phyloP scores from a whole-genome alignment of 1,139 yeast species.

The Citeromyces hawaiiensis region DNA sequence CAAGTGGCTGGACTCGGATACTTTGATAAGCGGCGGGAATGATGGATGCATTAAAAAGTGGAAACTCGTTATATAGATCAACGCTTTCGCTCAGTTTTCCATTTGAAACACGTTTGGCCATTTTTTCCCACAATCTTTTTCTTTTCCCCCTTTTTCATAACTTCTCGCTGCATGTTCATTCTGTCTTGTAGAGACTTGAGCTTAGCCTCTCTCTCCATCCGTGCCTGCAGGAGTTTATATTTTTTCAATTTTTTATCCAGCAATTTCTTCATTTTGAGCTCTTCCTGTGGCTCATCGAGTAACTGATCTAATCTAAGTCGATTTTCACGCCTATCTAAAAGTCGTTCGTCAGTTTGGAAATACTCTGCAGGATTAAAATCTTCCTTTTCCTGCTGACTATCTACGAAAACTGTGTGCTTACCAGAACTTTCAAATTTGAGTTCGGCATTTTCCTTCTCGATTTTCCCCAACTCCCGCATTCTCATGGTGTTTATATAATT shows the following conservation, averaged over 20 bases:
- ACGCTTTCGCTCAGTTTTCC: slow-evolving; percentile 79
- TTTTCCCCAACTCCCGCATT: slow-evolving; percentile 51
- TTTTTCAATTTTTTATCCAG: slow-evolving; percentile 47
- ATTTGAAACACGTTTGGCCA: slow-evolving; percentile 66
- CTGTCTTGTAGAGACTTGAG: slow-evolving; percentile 55
- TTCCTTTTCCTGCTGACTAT: slow-evolving; percentile 38
- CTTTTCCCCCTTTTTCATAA: slow-evolving; percentile 83
- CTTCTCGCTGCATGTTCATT: slow-evolving; percentile 68
- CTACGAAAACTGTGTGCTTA: slow-evolving; percentile 79
- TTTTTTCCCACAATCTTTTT: slow-evolving; percentile 53
- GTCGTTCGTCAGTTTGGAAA: slow-evolving; percentile 57
- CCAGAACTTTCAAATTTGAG: slow-evolving; percentile 47
- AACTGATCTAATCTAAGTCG: slow-evolving; percentile 56
- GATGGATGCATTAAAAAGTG: slow-evolving; percentile 78
- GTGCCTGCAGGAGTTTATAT: slow-evolving; percentile 36
- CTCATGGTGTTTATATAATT: slow-evolving; percentile 73
- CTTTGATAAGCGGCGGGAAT: slow-evolving; percentile 58
- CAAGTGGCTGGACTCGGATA: slow-evolving; percentile 39
- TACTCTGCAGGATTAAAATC: slow-evolving; percentile 48
- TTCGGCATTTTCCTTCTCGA: slow-evolving; percentile 44
- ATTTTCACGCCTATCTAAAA: slow-evolving; percentile 58
- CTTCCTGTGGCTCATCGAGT: slow-evolving; percentile 18
- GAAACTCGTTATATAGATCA: slow-evolving; percentile 28
- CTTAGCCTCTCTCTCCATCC: slow-evolving; percentile 56
- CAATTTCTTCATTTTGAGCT: slow-evolving; percentile 22